phyloP scores from a whole-genome alignment of 495 filamentous ascomycete genomes.

The Penicillium psychrofluorescens region DNA sequence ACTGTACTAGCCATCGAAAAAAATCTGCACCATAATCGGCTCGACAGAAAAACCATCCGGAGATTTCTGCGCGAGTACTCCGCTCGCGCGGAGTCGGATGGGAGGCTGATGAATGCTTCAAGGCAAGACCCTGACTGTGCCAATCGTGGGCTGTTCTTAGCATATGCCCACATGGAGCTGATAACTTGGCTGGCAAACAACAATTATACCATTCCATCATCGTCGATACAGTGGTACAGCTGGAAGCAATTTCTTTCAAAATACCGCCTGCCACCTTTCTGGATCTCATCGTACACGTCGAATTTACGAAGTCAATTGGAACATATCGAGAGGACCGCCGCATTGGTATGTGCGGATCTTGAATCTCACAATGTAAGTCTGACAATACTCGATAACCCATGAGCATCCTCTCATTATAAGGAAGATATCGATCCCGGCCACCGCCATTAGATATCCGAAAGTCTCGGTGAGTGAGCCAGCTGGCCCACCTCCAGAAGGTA shows the following conservation, averaged over 20 bases:
- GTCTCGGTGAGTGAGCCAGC: constrained; percentile 1
- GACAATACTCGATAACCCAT: not conserved
- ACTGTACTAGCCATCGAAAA: constrained; percentile 3
- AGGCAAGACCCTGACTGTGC: constrained; percentile 4
- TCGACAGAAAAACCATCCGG: constrained; percentile 3
- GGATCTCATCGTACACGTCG: not conserved
- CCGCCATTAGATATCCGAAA: constrained; percentile 4
- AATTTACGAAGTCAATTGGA: constrained; percentile 2
- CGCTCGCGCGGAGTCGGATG: constrained; percentile 6
- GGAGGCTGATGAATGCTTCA: constrained; percentile 5
- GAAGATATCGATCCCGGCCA: constrained; percentile 1
- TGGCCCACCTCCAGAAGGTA: constrained; percentile 6
- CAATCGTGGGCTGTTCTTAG: constrained; percentile 9
- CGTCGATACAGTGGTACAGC: constrained; percentile 11
- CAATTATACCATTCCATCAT: constrained; percentile 7
- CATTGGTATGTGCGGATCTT: constrained; percentile 9
- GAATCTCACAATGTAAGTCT: constrained; percentile 5
- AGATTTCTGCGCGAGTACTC: constrained; percentile 6
- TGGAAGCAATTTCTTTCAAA: constrained; percentile 1
- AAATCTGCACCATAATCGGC: constrained; percentile 8
- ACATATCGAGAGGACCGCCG: constrained; percentile 3
- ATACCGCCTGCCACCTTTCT: constrained; percentile 6
- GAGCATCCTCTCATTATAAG: not conserved
- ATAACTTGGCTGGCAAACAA: constrained; percentile 5
- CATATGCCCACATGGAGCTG: constrained; percentile 11